Percentiles rank a stretch among this genome's conserved stretches.
Conservation (phyloP, 164 flowering plant genomes). For the Vitis riparia region DNA sequence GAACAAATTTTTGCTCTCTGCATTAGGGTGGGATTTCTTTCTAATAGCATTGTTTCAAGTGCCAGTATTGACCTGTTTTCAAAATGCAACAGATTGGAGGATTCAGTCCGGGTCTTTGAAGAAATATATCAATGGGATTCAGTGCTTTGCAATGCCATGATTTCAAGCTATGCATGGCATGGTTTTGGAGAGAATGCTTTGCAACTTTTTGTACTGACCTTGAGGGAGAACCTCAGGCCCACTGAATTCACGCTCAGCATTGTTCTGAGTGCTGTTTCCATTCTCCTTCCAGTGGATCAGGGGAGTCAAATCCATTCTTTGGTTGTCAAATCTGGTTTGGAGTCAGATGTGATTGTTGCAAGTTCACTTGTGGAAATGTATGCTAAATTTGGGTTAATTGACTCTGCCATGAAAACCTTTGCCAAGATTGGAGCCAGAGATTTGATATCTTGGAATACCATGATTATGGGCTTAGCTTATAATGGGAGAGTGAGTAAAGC, state of each 20-base stretch:
- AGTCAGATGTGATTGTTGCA: constrained; percentile 43
- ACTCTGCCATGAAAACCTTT: constrained; percentile 40
- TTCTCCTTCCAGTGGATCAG: constrained; percentile 29
- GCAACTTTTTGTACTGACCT: constrained; percentile 34
- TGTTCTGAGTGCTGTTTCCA: constrained; percentile 37
- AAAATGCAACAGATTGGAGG: constrained; percentile 65
- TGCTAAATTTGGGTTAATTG: constrained; percentile 43
- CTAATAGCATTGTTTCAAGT: constrained; percentile 57
- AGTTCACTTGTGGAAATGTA: constrained; percentile 65
- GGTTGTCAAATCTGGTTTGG: constrained; percentile 50
- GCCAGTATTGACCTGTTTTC: constrained; percentile 76
- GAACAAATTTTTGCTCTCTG: constrained; percentile 53
- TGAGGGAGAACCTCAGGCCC: constrained; percentile 42
- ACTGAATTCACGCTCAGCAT: constrained; percentile 55
- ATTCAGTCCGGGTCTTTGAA: constrained; percentile 46
- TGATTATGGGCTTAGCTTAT: constrained; percentile 50
- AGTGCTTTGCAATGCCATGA: constrained; percentile 58
- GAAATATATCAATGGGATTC: constrained; percentile 47
- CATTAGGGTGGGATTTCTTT: constrained; percentile 52
- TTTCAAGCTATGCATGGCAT: constrained; percentile 48
- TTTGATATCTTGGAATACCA: constrained; percentile 63
- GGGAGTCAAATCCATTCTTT: constrained; percentile 61
- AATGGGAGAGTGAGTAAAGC: constrained; percentile 46
- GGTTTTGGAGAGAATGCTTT: constrained; percentile 39
- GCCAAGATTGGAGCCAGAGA: constrained; percentile 34